Evolutionary conservation across 345 rosid genomes (phyloP).

Genomic region (Fremontodendron californicum): DNA sequence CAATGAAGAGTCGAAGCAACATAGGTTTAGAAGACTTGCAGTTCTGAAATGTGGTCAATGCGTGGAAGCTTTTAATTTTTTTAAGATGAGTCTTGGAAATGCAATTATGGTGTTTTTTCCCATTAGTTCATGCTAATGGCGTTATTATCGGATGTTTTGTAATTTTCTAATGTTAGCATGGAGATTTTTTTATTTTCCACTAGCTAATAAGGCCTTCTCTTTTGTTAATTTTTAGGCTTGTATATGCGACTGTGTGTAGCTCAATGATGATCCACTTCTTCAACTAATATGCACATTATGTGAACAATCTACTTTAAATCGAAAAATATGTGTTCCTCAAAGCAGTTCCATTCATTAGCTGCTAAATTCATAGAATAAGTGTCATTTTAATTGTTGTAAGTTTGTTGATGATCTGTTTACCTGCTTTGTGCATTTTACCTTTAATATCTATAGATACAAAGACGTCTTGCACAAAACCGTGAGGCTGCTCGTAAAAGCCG

Average conservation of each 20-base stretch:
- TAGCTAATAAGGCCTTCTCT: neutral
- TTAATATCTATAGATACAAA: conserved; percentile 51
- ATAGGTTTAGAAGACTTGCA: neutral
- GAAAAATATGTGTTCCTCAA: neutral
- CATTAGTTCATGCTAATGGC: neutral
- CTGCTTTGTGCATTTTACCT: neutral
- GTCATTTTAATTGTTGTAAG: neutral
- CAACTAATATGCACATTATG: neutral
- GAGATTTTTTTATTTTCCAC: neutral
- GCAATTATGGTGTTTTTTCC: neutral
- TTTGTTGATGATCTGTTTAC: neutral
- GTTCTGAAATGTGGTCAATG: neutral
- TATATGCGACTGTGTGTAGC: neutral
- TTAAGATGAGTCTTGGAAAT: neutral
- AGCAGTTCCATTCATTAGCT: neutral
- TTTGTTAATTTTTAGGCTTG: neutral
- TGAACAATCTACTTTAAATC: neutral
- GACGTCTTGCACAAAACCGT: conserved; percentile 94
- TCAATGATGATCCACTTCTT: neutral
- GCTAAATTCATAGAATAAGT: neutral
- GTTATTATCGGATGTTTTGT: neutral
- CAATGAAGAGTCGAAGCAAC: too few relatives aligned
- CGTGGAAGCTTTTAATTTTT: neutral
- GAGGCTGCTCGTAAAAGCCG: conserved; percentile 99
- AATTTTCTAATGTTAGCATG: neutral